Evolutionary conservation across 176 grass and related monocot genomes (phyloP).

Genomic region (Carex pumila): DNA sequence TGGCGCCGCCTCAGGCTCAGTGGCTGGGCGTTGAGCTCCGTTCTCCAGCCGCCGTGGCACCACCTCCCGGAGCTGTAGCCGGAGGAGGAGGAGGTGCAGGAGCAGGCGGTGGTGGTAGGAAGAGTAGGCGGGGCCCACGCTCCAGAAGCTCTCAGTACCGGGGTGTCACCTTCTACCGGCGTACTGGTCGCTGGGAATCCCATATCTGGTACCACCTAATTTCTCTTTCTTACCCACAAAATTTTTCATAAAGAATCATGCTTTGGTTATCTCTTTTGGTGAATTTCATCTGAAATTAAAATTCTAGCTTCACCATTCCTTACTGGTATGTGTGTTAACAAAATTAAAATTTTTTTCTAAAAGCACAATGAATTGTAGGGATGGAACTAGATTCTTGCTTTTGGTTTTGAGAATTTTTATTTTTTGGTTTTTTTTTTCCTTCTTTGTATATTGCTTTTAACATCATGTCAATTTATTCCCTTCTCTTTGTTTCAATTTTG

Average conservation of each 20-base stretch:
- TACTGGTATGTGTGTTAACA: not conserved
- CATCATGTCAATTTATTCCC: constrained; percentile 7
- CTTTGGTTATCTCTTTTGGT: not conserved
- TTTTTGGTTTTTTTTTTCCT: constrained; percentile 30
- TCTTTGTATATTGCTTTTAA: constrained; percentile 41
- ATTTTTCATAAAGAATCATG: not conserved
- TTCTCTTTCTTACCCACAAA: constrained; percentile 5
- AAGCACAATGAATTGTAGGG: too few species aligned
- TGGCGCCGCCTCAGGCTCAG: constrained; percentile 26
- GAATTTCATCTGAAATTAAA: not conserved
- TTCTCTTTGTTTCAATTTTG: constrained; percentile 24
- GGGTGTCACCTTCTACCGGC: constrained; percentile 95
- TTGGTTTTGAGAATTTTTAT: not conserved
- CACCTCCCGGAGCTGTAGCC: not conserved
- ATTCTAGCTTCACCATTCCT: not conserved
- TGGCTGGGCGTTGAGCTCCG: constrained; percentile 42
- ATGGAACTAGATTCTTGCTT: constrained; percentile 20
- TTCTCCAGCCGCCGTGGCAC: not conserved
- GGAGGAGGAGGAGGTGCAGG: not conserved
- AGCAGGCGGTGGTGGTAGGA: constrained; percentile 26
- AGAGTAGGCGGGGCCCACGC: constrained; percentile 84
- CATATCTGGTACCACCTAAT: constrained; percentile 73
- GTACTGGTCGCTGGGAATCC: constrained; percentile 95
- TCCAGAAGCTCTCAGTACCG: constrained; percentile 98
- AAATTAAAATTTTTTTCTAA: not conserved